phyloP scores from a whole-genome alignment of 2,329 filamentous ascomycete genomes.

The Colletotrichum caudatum region DNA sequence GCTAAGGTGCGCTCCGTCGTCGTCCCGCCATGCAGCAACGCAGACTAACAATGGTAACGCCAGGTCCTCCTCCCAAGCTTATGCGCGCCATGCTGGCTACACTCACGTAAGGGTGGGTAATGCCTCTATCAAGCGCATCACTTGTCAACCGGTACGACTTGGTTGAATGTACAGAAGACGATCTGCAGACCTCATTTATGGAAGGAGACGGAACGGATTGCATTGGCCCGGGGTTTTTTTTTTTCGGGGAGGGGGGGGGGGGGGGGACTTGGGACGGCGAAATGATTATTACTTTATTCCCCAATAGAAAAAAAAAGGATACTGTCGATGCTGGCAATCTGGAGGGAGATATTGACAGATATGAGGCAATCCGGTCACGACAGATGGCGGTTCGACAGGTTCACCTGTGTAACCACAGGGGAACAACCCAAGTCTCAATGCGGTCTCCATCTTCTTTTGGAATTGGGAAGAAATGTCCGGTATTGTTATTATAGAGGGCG shows the following conservation, averaged over 20 bases:
- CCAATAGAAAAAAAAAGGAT: slow-evolving; percentile 38
- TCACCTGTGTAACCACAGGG: neutral
- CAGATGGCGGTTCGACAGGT: neutral
- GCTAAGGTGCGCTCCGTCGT: slow-evolving; percentile 63
- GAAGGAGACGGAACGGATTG: slow-evolving; percentile 21
- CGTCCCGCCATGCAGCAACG: slow-evolving; percentile 8
- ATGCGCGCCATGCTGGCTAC: slow-evolving; percentile 79
- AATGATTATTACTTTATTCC: slow-evolving; percentile 23
- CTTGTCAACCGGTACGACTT: neutral
- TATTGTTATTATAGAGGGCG: slow-evolving; percentile 7
- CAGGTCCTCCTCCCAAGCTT: slow-evolving; percentile 73
- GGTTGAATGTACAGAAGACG: slow-evolving; percentile 30
- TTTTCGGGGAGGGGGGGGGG: too few relatives aligned
- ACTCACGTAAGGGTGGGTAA: slow-evolving; percentile 64
- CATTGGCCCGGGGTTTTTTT: slow-evolving; percentile 10
- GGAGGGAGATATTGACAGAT: neutral
- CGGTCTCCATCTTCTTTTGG: neutral
- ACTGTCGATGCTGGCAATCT: neutral
- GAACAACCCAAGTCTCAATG: neutral
- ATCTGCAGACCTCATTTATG: slow-evolving; percentile 13
- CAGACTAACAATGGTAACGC: slow-evolving; percentile 45
- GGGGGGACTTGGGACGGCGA: slow-evolving; percentile 12
- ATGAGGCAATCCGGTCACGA: neutral
- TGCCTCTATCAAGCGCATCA: neutral
- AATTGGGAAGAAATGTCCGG: neutral